A percentile compares a stretch with the other conserved stretches of the same genome.
These are phyloP conservation scores for Fusarium aywerte DNA, from an alignment of 2,329 filamentous ascomycete species.

Conservation along the genomic window DNA sequence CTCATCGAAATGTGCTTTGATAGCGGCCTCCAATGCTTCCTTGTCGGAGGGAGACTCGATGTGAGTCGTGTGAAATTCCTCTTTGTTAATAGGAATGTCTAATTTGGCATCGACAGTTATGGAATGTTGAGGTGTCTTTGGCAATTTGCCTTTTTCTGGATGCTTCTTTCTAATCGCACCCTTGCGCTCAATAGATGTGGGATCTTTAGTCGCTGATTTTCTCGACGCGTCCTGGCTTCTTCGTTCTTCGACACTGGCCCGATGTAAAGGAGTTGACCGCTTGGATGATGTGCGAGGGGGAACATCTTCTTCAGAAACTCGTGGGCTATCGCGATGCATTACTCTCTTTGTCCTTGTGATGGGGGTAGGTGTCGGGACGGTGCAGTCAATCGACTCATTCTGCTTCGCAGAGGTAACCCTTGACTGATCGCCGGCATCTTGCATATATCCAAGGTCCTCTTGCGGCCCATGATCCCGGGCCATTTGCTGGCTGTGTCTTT, in stretches of 20 bases:
- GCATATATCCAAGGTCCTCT: neutral
- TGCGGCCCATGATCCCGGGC: neutral
- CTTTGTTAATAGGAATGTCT: neutral
- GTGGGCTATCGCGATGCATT: constrained; percentile 13
- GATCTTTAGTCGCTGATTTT: neutral
- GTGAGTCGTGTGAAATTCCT: neutral
- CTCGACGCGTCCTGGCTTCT: neutral
- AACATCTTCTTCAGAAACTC: constrained; percentile 39
- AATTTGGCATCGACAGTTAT: constrained; percentile 10
- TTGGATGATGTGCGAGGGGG: constrained; percentile 48
- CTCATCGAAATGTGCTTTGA: constrained; percentile 34
- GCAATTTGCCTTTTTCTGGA: constrained; percentile 7
- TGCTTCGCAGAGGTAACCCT: neutral
- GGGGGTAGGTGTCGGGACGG: neutral
- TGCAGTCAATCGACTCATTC: neutral
- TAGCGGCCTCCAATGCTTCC: constrained; percentile 30
- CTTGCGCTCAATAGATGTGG: constrained; percentile 26
- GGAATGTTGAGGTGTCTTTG: neutral
- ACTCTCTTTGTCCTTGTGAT: neutral
- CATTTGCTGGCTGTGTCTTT: neutral
- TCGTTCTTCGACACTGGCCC: neutral
- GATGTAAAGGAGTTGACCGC: neutral
- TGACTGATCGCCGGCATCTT: neutral
- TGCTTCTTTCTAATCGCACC: constrained; percentile 36
- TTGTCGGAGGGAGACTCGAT: constrained; percentile 29